Base-by-base conservation (phyloP, 345 rosid species). In the Hirschfeldia incana region DNA sequence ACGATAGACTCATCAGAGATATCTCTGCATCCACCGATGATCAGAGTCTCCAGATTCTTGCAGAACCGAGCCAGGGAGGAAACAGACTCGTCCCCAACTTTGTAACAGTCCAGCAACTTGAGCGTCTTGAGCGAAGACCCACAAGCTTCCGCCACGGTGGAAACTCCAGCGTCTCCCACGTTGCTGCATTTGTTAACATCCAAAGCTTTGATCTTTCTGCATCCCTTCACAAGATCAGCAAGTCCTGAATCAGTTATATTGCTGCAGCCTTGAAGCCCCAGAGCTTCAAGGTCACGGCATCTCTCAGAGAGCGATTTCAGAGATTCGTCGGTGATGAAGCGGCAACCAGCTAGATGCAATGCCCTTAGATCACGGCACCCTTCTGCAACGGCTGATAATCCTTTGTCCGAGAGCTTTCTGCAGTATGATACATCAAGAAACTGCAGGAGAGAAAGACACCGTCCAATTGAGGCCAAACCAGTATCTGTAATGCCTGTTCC, bases 391-490 rank as follows among this genome's bases (percentile, higher is more conserved):
- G 89, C 86, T 16, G 87, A 85, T 46, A 95, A 78, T 28, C 99
- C 99, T 83, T 85, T 88, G 70, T 95, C 98, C 0, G 93, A 88
- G 55, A 95, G 85, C 88, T 90, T 95, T 78, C 92, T 87, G 84
- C 98, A 95, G 72, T 84, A 84, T 3, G 98, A 91, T n/a, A 89
- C 90, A 81, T 95, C 94, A 81, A 95, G 87, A 70, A 84, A 90
- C 83, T 89, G 98, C 4, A 95, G 84, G 63, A 87, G 85, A 80
- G 87, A 78, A 66, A 95, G 91, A 80, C 89, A 85, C 30, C 70
- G 6, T 67, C 97, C 98, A 80, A 95, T 85, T 30, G 89, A 83
- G 21, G 68, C 82, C 89, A 92, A 76, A 29, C 98, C 98, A 33
- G 65, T 76, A 81, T 95, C 99, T 8, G 96, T 87, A 81, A 94